phyloP scores from a whole-genome alignment of 768 basidiomycete genomes.

The Xerocomellus amylosporus region DNA sequence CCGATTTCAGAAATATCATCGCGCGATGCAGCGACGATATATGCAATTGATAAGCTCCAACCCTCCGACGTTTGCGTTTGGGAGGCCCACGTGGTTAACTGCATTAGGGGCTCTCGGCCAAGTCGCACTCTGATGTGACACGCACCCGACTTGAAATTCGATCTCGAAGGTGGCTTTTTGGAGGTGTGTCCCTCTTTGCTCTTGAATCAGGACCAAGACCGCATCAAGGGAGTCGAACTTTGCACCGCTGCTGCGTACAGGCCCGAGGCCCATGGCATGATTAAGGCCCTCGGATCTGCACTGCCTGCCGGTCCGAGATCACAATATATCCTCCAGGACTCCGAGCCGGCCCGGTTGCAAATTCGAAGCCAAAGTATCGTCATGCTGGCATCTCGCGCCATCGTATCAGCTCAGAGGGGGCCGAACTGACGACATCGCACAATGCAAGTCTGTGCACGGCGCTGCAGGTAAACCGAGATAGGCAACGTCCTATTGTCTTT shows the following conservation, averaged over 20 bases:
- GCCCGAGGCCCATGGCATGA: too few relatives aligned
- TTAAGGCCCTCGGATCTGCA: background rate
- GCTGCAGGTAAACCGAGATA: background rate
- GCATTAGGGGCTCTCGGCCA: background rate
- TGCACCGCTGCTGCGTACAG: background rate
- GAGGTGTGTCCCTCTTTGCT: background rate
- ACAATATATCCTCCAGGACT: background rate
- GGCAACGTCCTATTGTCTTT: conserved; percentile 12
- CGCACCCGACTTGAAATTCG: background rate
- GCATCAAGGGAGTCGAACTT: background rate
- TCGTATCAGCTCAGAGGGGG: background rate
- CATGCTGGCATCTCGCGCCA: background rate
- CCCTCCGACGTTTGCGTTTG: background rate
- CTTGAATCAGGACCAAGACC: background rate
- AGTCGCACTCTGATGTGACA: background rate
- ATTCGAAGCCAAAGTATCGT: background rate
- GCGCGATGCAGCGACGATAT: background rate
- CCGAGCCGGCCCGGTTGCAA: background rate
- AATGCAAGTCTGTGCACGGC: background rate
- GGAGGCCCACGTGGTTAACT: background rate
- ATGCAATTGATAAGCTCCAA: background rate
- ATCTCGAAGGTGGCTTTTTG: background rate
- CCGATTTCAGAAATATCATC: background rate
- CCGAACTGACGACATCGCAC: background rate
- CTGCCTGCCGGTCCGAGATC: background rate